These are phyloP conservation scores for Lipomyces chichibuensis DNA, from an alignment of 805 yeast species.

Conservation along the genomic window DNA sequence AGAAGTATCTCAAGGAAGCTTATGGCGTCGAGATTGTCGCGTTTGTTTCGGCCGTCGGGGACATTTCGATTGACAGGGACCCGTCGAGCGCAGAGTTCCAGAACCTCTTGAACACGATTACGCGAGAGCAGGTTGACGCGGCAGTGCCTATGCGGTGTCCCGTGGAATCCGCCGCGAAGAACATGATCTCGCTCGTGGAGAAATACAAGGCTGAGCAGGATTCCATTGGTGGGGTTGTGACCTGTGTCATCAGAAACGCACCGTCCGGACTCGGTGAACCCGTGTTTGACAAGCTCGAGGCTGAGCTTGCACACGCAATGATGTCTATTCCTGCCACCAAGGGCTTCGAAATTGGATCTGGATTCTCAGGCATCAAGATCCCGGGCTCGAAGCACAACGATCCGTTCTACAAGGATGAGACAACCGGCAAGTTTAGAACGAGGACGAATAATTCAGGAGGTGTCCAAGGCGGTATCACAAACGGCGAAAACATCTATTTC, in stretches of 20 bases:
- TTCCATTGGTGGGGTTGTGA: constrained; percentile 96
- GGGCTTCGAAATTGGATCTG: constrained; percentile 97
- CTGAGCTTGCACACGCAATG: constrained; percentile 96
- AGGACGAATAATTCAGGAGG: constrained; percentile 94
- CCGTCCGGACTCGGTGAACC: constrained; percentile 99
- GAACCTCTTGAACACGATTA: constrained; percentile 68
- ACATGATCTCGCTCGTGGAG: constrained; percentile 87
- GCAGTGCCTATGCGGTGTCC: constrained; percentile 95
- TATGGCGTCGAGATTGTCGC: constrained; percentile 92
- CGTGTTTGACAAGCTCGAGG: constrained; percentile 94
- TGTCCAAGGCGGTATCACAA: constrained; percentile 96
- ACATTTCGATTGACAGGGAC: constrained; percentile 71
- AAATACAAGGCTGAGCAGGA: constrained; percentile 82
- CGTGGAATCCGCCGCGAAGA: constrained; percentile 65
- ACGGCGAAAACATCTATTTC: constrained; percentile 94
- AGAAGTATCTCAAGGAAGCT: constrained; percentile 76
- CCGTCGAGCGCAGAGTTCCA: constrained; percentile 62
- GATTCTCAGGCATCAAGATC: constrained; percentile 83
- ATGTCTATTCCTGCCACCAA: constrained; percentile 95
- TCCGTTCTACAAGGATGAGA: constrained; percentile 67
- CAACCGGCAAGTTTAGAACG: constrained; percentile 71
- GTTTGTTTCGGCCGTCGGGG: constrained; percentile 92
- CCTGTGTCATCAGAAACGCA: constrained; percentile 92
- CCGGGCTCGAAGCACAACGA: constrained; percentile 97
- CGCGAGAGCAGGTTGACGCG: constrained; percentile 86